Evolutionary conservation across 129 eudicot genomes (phyloP), one percentile per base, ranked within the genome.

Genomic region (Artemisia argyi): DNA sequence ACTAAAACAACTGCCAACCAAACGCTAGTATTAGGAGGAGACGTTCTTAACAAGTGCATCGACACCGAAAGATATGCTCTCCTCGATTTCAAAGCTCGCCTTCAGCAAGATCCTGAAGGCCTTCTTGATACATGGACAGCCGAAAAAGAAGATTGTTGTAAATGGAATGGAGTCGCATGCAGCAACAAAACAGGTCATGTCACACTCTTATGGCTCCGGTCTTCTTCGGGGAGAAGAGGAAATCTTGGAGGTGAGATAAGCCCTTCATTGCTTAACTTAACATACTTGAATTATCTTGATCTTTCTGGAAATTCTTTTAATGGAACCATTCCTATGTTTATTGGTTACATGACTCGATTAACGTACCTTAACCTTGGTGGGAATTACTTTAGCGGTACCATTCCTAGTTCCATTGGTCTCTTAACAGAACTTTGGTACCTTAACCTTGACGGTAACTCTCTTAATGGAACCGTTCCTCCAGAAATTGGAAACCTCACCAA

Each of bases 401-500:
- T 73, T 46, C 84, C 80, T 10, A 20, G 0, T 7, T 79, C 61
- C 53, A 50, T 79, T 8, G 79, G 79, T 47, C 68, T 66, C 17
- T 61, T 79, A 50, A 60, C 67, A 5, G 8, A 14, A 19, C 17
- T 74, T 20, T n/a, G 11, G 16, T 39, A 73, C 19, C 76, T 80
- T 44, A 15, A 67, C 63, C 72, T 80, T 32, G 51, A 60, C 12
- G 0, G n/a, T 6, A 61, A 68, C 39, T 10, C 3, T 28, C 17
- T 80, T 46, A 12, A 1, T 16, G 84, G 80, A 12, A 74, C 16
- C 48, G 12, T 70, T 28, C 84, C 84, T 65, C 51, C 13, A 11
- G 65, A 76, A 65, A 44, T 81, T 65, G 78, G 81, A 64, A 76
- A 81, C 19, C 81, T 81, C 32, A 3, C 78, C 0, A 65, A 72